These are phyloP conservation scores for Trypanosoma vivax DNA, from an alignment of 208 protist genomes.

Conservation along the genomic window DNA sequence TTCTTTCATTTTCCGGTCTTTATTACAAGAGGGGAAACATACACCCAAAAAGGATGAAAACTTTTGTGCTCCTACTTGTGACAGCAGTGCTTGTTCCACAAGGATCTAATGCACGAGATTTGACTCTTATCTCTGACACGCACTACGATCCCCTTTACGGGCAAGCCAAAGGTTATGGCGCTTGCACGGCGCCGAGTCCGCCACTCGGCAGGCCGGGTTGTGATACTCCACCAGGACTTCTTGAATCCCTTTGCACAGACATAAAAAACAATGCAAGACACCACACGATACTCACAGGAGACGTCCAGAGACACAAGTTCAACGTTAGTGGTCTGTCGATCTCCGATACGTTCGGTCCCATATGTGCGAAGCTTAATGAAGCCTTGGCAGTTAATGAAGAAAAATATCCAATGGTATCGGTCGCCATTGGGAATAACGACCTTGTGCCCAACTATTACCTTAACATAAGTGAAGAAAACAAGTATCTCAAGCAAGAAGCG, in stretches of 20 bases:
- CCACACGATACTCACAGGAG: slow-evolving; percentile 45
- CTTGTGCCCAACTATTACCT: slow-evolving; percentile 67
- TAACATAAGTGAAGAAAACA: slow-evolving; percentile 17
- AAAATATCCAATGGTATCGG: slow-evolving; percentile 15
- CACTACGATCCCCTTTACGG: slow-evolving; percentile 78
- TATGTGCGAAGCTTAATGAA: slow-evolving; percentile 6
- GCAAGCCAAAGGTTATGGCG: slow-evolving; percentile 21
- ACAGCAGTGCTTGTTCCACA: neutral
- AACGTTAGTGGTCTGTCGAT: slow-evolving; percentile 10
- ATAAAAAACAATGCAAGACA: slow-evolving; percentile 22
- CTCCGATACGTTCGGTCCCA: slow-evolving; percentile 24
- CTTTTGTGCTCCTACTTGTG: neutral
- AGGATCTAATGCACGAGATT: slow-evolving; percentile 9
- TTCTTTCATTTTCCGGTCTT: too few species aligned
- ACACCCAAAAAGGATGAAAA: neutral
- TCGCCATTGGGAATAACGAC: slow-evolving; percentile 72
- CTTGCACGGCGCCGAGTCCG: slow-evolving; percentile 18
- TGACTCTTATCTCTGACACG: slow-evolving; percentile 67
- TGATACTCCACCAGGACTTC: slow-evolving; percentile 49
- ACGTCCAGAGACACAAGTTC: slow-evolving; percentile 70
- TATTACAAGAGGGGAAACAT: too few species aligned
- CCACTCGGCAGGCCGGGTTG: slow-evolving; percentile 33
- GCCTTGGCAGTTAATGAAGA: slow-evolving; percentile 17
- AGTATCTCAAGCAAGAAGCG: slow-evolving; percentile 19
- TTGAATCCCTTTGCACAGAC: slow-evolving; percentile 34